Conservation (phyloP, 192 early-diverging fungal genomes). For the Ambispora gerdemannii region DNA sequence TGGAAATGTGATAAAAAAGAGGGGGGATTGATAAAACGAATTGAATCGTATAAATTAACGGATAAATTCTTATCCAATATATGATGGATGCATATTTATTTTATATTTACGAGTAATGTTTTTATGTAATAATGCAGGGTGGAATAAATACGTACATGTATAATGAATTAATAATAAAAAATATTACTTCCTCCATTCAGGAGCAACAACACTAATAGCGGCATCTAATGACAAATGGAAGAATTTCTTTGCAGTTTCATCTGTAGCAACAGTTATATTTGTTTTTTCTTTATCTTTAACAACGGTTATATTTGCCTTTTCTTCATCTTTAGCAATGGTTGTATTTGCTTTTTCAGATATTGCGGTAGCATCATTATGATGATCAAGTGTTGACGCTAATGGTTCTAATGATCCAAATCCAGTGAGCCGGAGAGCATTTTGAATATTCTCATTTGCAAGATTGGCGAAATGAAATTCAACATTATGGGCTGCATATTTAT, state of each 20-base stretch:
- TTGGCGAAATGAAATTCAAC: conserved; percentile 46
- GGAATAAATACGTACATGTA: too few species aligned
- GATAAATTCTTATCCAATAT: too few species aligned
- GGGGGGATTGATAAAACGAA: too few species aligned
- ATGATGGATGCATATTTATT: too few species aligned
- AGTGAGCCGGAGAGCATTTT: background rate
- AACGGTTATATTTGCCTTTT: background rate
- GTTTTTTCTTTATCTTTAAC: background rate
- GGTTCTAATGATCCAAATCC: background rate
- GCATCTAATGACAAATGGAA: conserved; percentile 24
- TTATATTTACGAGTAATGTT: too few species aligned
- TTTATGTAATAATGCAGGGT: too few species aligned
- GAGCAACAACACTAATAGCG: conserved; percentile 6
- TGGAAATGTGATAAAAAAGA: too few species aligned
- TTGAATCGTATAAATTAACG: background rate
- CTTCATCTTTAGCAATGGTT: background rate
- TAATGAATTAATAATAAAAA: background rate
- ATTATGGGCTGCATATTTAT: conserved; percentile 36
- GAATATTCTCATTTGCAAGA: conserved; percentile 9
- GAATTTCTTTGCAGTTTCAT: background rate
- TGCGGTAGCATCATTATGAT: background rate
- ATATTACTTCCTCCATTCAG: background rate
- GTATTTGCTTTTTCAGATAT: background rate
- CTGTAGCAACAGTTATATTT: background rate
- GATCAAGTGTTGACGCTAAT: background rate